phyloP scores from a whole-genome alignment of 257 asterid genomes.

The Capsicum rhomboideum region DNA sequence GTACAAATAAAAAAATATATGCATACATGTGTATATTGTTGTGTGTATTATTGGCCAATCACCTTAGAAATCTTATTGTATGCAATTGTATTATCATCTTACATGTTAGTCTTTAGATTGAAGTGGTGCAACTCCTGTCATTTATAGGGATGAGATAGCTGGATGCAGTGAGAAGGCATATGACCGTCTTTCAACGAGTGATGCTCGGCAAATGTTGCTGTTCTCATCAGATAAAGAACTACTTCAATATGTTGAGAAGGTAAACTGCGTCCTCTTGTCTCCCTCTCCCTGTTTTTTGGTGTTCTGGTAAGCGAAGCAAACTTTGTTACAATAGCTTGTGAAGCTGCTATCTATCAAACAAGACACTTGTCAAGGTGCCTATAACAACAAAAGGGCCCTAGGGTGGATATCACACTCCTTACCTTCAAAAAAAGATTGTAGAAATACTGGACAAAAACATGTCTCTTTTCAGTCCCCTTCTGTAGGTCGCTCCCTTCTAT shows the following conservation, averaged over 20 bases:
- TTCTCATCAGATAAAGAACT: conserved; percentile 72
- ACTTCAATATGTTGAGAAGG: conserved; percentile 51
- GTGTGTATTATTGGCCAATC: background rate
- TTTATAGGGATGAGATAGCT: conserved; percentile 84
- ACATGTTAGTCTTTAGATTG: background rate
- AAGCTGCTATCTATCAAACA: background rate
- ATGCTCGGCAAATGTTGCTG: conserved; percentile 58
- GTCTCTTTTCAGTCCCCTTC: background rate
- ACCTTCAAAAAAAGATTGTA: background rate
- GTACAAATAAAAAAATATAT: background rate
- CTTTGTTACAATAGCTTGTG: background rate
- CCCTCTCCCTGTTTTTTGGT: background rate
- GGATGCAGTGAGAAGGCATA: conserved; percentile 96
- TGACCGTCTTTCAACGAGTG: conserved; percentile 61
- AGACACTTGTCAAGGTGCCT: background rate
- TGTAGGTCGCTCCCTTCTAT: background rate
- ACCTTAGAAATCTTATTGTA: background rate
- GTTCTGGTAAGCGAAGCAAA: background rate
- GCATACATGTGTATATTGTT: background rate
- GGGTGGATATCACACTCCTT: background rate
- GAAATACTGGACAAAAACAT: background rate
- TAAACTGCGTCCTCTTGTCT: conserved; percentile 2
- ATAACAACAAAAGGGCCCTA: background rate
- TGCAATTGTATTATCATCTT: background rate
- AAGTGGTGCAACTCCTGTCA: conserved; percentile 6